These are phyloP conservation scores for Lactarius deliciosus DNA, from an alignment of 768 basidiomycete genomes.

Conservation along the genomic window DNA sequence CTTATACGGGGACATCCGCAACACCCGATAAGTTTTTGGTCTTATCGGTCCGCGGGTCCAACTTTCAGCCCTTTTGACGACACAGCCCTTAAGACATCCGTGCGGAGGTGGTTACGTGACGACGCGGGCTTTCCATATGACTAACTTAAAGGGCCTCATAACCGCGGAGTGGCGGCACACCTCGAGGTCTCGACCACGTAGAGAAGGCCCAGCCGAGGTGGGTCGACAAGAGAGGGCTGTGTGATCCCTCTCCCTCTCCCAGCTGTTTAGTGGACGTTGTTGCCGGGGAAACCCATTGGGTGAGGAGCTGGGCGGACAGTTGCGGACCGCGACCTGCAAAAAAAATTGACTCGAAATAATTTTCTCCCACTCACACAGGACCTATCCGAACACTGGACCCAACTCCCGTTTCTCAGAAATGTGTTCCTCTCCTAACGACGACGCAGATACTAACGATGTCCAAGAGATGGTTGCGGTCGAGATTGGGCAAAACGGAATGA, in stretches of 20 bases:
- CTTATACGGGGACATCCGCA: not conserved
- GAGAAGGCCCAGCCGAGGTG: not conserved
- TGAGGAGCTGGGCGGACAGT: not conserved
- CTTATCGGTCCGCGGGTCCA: not conserved
- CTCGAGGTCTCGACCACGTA: not conserved
- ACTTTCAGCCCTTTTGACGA: not conserved
- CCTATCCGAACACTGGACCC: not conserved
- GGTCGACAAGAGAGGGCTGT: not conserved
- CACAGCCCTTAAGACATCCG: not conserved
- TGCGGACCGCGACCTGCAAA: not conserved
- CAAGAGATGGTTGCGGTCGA: constrained; percentile 74
- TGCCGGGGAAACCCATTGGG: not conserved
- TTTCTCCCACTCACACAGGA: not conserved
- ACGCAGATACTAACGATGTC: constrained; percentile 44
- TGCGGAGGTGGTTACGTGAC: not conserved
- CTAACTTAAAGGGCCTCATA: not conserved
- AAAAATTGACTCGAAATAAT: not conserved
- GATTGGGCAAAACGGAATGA: constrained; percentile 39
- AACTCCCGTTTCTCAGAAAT: constrained; percentile 39
- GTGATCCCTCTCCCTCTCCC: not conserved
- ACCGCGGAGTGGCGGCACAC: not conserved
- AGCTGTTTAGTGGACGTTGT: no score
- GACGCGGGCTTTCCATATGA: not conserved
- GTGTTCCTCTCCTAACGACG: constrained; percentile 60
- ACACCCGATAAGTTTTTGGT: not conserved